Evolutionary conservation across 2,329 filamentous ascomycete species (phyloP).

Genomic region (Aspergillus sp.): DNA sequence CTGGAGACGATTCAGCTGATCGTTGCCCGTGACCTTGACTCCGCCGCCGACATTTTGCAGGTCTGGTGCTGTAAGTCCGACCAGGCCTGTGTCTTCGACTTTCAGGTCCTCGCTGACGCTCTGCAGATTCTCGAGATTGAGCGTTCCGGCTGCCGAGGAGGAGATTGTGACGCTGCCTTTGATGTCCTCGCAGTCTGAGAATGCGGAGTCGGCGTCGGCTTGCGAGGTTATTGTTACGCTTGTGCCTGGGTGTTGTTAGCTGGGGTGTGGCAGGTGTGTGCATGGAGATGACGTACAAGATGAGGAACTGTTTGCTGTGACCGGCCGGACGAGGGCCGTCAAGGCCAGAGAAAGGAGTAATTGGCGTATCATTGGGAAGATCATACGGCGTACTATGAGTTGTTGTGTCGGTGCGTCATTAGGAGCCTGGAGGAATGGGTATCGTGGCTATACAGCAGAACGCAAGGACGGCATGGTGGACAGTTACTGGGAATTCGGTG

Average conservation of each 20-base stretch:
- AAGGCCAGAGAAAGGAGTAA: not conserved
- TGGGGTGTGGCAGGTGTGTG: not conserved
- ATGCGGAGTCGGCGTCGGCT: constrained; percentile 30
- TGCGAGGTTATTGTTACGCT: constrained; percentile 44
- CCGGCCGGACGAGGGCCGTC: not conserved
- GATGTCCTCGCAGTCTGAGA: constrained; percentile 39
- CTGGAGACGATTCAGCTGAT: constrained; percentile 19
- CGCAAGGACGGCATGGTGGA: not conserved
- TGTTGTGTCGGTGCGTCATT: not conserved
- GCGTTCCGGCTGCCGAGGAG: constrained; percentile 37
- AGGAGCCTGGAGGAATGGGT: not conserved
- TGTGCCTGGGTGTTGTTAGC: constrained; percentile 30
- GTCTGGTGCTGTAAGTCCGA: constrained; percentile 22
- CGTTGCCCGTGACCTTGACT: constrained; percentile 21
- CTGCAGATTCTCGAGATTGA: constrained; percentile 42
- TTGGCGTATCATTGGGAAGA: constrained; percentile 7
- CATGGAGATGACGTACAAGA: not conserved
- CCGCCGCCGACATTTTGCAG: constrained; percentile 21
- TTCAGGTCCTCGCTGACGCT: constrained; percentile 26
- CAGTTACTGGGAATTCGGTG: not conserved
- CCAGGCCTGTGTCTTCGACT: constrained; percentile 14
- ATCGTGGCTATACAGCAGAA: not conserved
- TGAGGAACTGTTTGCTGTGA: not conserved
- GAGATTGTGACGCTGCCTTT: constrained; percentile 42
- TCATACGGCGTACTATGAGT: not conserved